Evolutionary conservation across 257 asterid species (phyloP).

Genomic region (Capsicum chinense): DNA sequence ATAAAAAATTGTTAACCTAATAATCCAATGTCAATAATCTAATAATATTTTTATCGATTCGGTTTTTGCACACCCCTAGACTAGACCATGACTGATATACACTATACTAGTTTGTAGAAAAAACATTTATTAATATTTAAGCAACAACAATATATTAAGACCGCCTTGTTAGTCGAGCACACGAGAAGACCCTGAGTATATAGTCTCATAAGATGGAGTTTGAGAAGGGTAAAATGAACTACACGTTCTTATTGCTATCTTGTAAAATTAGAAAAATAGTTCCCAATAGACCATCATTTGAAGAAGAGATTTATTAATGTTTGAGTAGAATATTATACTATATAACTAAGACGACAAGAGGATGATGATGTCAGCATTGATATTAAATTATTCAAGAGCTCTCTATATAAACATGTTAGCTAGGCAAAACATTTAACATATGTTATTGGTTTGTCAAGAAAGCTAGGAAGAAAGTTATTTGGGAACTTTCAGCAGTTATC

Average conservation of each 20-base stretch:
- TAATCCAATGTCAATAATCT: too few species aligned
- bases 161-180: too few species aligned
- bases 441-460: conserved; percentile 8
- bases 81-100: neutral
- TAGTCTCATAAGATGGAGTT: too few species aligned
- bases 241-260: too few species aligned
- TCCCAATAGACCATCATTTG: neutral
- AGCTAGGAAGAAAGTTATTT: neutral
- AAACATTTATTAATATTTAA: neutral
- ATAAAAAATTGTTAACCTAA: too few species aligned
- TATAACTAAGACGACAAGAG: conserved; percentile 25
- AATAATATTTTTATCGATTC: too few species aligned
- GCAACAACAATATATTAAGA: neutral
- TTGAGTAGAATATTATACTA: neutral
- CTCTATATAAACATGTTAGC: neutral
- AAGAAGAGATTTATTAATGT: neutral
- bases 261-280: fast-evolving
- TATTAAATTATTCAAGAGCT: conserved; percentile 11
- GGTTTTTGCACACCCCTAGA: neutral
- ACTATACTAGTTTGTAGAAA: neutral
- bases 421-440: neutral
- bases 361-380: conserved; percentile 35
- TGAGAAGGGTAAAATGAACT: too few species aligned
- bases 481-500: neutral
- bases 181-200: too few species aligned